phyloP scores from a whole-genome alignment of 2,329 filamentous ascomycete genomes.

The Xylariomycetidae sp. region DNA sequence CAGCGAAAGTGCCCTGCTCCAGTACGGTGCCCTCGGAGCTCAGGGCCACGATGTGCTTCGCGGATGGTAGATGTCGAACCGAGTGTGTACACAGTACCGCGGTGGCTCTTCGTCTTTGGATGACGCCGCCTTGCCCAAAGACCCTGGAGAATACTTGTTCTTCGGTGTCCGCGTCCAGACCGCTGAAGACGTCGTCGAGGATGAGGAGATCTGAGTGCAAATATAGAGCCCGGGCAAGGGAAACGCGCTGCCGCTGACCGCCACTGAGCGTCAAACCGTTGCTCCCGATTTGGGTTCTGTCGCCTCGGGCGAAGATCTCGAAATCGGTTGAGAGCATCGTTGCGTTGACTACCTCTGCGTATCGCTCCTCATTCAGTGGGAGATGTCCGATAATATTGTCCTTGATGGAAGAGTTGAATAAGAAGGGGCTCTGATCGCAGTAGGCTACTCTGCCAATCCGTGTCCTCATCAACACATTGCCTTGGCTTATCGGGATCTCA shows the following conservation, averaged over 20 bases:
- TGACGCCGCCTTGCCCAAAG: conserved; percentile 17
- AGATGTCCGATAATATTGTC: conserved; percentile 17
- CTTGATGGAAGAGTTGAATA: conserved; percentile 25
- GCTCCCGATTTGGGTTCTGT: conserved; percentile 35
- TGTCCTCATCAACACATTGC: conserved; percentile 12
- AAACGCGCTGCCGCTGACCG: conserved; percentile 36
- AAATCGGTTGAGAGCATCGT: neutral
- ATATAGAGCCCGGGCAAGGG: conserved; percentile 24
- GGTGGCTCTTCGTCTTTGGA: conserved; percentile 11
- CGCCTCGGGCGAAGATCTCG: conserved; percentile 24
- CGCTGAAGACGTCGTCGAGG: conserved; percentile 28
- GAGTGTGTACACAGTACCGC: conserved; percentile 32
- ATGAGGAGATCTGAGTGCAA: conserved; percentile 17
- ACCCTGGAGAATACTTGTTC: conserved; percentile 19
- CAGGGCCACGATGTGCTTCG: conserved; percentile 39
- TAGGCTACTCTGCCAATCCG: conserved; percentile 25
- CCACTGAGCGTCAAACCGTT: conserved; percentile 39
- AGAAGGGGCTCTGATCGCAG: conserved; percentile 29
- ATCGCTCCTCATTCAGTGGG: conserved; percentile 5
- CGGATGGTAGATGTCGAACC: conserved; percentile 29
- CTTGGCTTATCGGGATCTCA: conserved; percentile 20
- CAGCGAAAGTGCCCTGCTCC: neutral
- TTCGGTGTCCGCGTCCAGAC: conserved; percentile 24
- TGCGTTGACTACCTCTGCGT: neutral
- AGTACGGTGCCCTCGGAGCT: neutral